Evolutionary conservation across 768 basidiomycete species (phyloP), one percentile per base, ranked within the genome.

Genomic region (Auricularia sp.): DNA sequence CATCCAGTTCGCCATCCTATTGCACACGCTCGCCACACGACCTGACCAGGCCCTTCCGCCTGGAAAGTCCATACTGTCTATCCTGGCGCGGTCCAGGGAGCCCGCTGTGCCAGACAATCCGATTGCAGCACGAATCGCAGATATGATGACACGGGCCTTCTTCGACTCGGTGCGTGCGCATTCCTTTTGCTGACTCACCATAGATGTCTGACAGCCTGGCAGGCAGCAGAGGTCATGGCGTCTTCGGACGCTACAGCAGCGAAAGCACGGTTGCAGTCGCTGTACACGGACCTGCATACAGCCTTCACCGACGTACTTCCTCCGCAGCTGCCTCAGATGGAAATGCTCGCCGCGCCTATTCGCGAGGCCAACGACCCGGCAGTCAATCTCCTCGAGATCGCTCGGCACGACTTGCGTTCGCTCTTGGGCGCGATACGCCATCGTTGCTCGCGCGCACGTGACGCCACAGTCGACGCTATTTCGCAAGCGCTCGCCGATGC

Each of bases 31-130:
- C 11, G 84, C 85, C 3, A 86, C 81, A 3, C 82, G 89, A 51
- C 83, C 87, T 5, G 70, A 76, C 0, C 80, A 77, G 56, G 79
- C 87, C 7, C 75, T 90, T n/a, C 87, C 89, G 2, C 82, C 85
- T 1, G 86, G 86, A 62, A 91, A 91, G 73, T 88, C 88, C 0
- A 75, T 90, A 3, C 73, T 90, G 3, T 88, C 89, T 7, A 81
- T 85, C 76, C 76, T 90, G 72, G 75, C 79, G 21, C 69, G 70
- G 18, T 66, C 75, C 0, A 68, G 68, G 56, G 62, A 67, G 2
- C 35, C 64, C 5, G 65, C 62, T 18, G 62, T 67, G 47, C 67
- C 66, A n/a, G 69, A 66, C 18, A 70, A 69, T 18, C 37, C 77
- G 13, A 73, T 82, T 47, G 82, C 84, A 13, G 79, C 80, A 65